Evolutionary conservation across 2,329 filamentous ascomycete species (phyloP).

Genomic region (Hymenoscyphus repandus): DNA sequence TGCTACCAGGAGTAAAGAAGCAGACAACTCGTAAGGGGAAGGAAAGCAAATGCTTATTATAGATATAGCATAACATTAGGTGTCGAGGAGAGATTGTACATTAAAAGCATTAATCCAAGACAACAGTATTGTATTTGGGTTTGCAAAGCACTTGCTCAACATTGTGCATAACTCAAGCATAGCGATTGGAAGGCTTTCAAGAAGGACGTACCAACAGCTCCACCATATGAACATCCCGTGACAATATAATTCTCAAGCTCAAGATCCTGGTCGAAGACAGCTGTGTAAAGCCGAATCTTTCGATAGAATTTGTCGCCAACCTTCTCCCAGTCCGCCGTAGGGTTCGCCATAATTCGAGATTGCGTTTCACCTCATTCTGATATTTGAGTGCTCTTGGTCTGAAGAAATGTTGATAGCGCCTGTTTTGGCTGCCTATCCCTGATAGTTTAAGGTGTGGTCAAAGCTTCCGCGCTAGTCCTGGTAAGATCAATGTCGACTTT

Average conservation of each 20-base stretch:
- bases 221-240: conserved; percentile 86
- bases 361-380: conserved; percentile 16
- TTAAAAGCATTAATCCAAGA: no score
- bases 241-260: conserved; percentile 94
- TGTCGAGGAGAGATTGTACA: no score
- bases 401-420: not conserved
- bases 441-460: conserved; percentile 24
- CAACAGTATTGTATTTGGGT: no score
- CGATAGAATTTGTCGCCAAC: conserved; percentile 93
- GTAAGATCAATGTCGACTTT: no score
- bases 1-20: no score
- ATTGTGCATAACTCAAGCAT: not conserved
- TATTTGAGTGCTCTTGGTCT: not conserved
- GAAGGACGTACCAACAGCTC: conserved; percentile 71
- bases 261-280: conserved; percentile 85
- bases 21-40: no score
- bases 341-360: conserved; percentile 27
- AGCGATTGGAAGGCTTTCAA: not conserved
- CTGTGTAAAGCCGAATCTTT: conserved; percentile 88
- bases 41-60: no score
- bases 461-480: conserved; percentile 24
- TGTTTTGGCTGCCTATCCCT: not conserved
- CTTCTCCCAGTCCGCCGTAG: conserved; percentile 79
- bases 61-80: no score
- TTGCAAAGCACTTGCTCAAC: not conserved